These are phyloP conservation scores for Penicillium flavigenum DNA, from an alignment of 495 filamentous ascomycete genomes.

Conservation along the genomic window DNA sequence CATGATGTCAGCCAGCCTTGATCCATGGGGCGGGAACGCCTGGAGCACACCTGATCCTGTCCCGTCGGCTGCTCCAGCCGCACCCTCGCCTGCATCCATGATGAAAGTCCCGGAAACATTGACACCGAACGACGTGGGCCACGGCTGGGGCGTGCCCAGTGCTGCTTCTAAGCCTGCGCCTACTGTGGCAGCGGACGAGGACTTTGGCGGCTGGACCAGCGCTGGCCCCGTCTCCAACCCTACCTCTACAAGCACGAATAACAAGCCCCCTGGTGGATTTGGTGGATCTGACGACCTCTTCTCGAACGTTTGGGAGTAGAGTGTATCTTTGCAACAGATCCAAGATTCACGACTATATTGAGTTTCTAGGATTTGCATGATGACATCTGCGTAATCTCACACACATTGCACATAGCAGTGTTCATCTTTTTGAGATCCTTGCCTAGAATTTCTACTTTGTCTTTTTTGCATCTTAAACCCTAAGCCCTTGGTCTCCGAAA, in stretches of 20 bases:
- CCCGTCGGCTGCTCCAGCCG: constrained; percentile 26
- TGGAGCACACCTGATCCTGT: constrained; percentile 51
- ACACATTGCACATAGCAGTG: constrained; percentile 6
- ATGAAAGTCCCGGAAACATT: constrained; percentile 51
- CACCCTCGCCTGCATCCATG: constrained; percentile 34
- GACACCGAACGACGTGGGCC: constrained; percentile 47
- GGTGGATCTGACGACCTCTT: constrained; percentile 80
- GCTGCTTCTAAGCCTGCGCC: constrained; percentile 49
- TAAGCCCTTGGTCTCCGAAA: constrained; percentile 9
- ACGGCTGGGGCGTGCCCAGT: constrained; percentile 54
- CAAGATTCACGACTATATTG: neutral
- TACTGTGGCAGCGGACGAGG: constrained; percentile 78
- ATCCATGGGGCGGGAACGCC: constrained; percentile 53
- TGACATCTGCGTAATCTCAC: neutral
- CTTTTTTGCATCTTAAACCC: constrained; percentile 1
- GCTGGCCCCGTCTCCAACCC: constrained; percentile 54
- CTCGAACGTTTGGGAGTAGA: constrained; percentile 87
- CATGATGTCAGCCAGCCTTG: constrained; percentile 39
- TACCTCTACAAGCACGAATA: constrained; percentile 30
- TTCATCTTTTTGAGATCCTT: neutral
- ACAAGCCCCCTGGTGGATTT: constrained; percentile 60
- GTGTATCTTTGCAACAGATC: constrained; percentile 10
- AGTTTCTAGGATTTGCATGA: constrained; percentile 1
- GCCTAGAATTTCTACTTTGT: neutral
- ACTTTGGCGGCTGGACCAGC: constrained; percentile 92